Percentiles rank a stretch among this genome's conserved stretches.
These are phyloP conservation scores for Saccharomycopsis sp. DNA, from an alignment of 805 yeast genomes.

Conservation along the genomic window DNA sequence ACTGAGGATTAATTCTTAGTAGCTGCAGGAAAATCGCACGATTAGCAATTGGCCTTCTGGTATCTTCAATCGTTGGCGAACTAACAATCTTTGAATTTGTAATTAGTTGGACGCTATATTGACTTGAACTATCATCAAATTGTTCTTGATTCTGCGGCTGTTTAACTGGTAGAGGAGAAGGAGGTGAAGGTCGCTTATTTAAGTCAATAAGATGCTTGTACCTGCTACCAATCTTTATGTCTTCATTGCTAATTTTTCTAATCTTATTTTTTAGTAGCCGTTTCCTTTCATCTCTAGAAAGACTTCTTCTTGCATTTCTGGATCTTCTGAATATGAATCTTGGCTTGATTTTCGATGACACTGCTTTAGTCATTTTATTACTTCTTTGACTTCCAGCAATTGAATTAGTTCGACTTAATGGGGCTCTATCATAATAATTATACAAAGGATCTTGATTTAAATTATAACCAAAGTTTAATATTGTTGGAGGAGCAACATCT, in stretches of 20 bases:
- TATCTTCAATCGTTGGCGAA: slow-evolving; percentile 8
- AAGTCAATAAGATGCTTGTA: slow-evolving; percentile 16
- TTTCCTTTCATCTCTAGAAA: slow-evolving; percentile 14
- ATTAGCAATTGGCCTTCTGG: neutral
- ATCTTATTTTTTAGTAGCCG: slow-evolving; percentile 13
- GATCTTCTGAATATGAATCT: slow-evolving; percentile 10
- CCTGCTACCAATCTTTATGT: slow-evolving; percentile 1
- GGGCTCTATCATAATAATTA: slow-evolving; percentile 10
- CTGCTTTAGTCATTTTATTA: neutral
- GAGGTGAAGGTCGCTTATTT: neutral
- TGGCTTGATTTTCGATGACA: slow-evolving; percentile 10
- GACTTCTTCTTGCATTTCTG: neutral
- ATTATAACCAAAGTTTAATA: slow-evolving; percentile 16
- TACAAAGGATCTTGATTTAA: slow-evolving; percentile 10
- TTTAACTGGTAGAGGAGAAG: too few species aligned
- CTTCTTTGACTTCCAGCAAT: neutral
- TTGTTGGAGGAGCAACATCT: slow-evolving; percentile 11
- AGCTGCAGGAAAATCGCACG: slow-evolving; percentile 11
- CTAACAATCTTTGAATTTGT: slow-evolving; percentile 14
- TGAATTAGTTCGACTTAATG: neutral
- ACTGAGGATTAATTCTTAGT: slow-evolving; percentile 15
- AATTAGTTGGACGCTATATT: slow-evolving; percentile 18
- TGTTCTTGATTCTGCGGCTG: neutral
- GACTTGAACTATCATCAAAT: slow-evolving; percentile 13
- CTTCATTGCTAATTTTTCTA: slow-evolving; percentile 8